Evolutionary conservation across 75 land plant species (phyloP).

Genomic region (Sequoiadendron giganteum): DNA sequence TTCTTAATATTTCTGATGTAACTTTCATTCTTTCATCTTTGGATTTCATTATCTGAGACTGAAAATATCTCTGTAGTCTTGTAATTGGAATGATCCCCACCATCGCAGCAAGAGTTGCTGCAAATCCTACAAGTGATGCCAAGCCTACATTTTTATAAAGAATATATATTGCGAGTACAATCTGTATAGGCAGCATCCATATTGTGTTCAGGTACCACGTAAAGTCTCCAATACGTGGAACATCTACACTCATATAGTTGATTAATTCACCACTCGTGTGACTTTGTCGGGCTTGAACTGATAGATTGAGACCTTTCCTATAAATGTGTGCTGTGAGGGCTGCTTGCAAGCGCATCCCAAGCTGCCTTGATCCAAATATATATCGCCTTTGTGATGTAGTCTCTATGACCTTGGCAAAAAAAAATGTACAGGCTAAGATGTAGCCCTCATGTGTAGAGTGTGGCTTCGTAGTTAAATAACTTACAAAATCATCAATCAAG

Average conservation of each 20-base stretch:
- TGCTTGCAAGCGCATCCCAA: constrained; percentile 75
- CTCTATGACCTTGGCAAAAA: no score
- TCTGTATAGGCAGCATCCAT: constrained; percentile 81
- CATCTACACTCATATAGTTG: constrained; percentile 87
- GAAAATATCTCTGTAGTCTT: constrained; percentile 45
- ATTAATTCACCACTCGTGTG: constrained; percentile 82
- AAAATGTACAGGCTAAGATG: no score
- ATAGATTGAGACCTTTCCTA: constrained; percentile 61
- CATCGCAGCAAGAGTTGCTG: constrained; percentile 64
- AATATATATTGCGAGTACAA: constrained; percentile 57
- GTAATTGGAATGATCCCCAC: constrained; percentile 59
- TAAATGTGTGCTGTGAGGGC: constrained; percentile 62
- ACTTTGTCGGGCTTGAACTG: constrained; percentile 59
- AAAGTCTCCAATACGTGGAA: constrained; percentile 66
- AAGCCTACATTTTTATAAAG: constrained; percentile 50
- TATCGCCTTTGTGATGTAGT: constrained; percentile 59
- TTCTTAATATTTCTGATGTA: no score
- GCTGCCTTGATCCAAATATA: constrained; percentile 78
- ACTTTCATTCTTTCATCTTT: constrained; percentile 52
- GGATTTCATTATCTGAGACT: constrained; percentile 70
- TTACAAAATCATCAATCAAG: no score
- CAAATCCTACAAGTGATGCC: constrained; percentile 59
- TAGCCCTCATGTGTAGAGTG: no score
- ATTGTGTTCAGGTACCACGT: constrained; percentile 58
- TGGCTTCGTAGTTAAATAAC: no score